A percentile compares a stretch with the other conserved stretches of the same genome.
Evolutionary conservation across 192 early-diverging fungal genomes (phyloP).

Genomic region (Haplosporangium gracile): DNA sequence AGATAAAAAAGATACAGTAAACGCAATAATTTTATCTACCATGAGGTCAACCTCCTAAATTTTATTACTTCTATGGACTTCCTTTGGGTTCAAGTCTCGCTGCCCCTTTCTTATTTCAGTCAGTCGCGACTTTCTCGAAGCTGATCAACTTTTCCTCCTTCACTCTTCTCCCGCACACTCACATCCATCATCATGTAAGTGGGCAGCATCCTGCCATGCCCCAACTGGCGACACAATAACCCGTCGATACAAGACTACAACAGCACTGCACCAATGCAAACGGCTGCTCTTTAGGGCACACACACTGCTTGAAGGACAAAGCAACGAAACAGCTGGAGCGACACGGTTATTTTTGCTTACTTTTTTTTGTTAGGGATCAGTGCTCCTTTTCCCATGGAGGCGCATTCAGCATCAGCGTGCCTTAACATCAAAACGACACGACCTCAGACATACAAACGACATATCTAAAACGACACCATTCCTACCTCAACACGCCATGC

Average conservation of each 20-base stretch:
- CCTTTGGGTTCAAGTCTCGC: background rate
- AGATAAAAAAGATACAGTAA: background rate
- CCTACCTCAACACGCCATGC: background rate
- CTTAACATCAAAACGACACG: background rate
- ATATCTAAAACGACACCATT: background rate
- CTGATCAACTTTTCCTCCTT: conserved; percentile 6
- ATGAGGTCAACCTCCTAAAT: background rate
- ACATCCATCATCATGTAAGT: conserved; percentile 12
- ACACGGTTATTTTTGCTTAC: background rate
- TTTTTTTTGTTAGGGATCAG: background rate
- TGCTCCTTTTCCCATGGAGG: background rate
- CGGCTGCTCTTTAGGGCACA: background rate
- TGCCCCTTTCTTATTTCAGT: background rate
- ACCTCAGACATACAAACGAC: background rate
- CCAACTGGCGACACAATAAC: background rate
- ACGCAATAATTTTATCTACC: conserved; percentile 8
- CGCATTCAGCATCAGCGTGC: background rate
- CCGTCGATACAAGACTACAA: background rate
- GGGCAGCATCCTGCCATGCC: background rate
- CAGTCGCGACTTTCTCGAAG: conserved; percentile 1
- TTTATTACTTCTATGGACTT: background rate
- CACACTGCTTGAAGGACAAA: background rate
- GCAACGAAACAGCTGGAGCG: background rate
- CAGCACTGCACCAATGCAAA: background rate
- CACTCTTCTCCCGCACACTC: background rate